Conservation (phyloP, 129 eudicot genomes). For the Tagetes erecta region DNA sequence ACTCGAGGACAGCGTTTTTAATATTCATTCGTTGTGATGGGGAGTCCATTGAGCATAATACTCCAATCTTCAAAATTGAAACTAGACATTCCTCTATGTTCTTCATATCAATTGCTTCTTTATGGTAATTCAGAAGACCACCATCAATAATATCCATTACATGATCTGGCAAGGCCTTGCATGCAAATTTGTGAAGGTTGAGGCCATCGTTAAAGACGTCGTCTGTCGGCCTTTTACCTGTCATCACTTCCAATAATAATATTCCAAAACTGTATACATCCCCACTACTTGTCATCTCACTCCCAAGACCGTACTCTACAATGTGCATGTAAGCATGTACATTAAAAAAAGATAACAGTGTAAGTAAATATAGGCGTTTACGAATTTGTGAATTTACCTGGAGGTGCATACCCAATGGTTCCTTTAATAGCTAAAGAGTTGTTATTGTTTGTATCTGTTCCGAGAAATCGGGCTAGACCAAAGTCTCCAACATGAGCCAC, state of each 20-base stretch:
- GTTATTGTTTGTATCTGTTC: conserved; percentile 4
- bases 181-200: conserved; percentile 25
- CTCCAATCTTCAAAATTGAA: conserved; percentile 31
- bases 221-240: conserved; percentile 39
- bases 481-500: conserved; percentile 31
- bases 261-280: conserved; percentile 47
- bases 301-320: conserved; percentile 47
- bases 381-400: conserved; percentile 28
- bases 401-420: conserved; percentile 41
- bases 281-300: conserved; percentile 36
- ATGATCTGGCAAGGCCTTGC: conserved; percentile 15
- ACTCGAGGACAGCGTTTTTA: conserved; percentile 17
- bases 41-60: conserved; percentile 30
- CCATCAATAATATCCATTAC: conserved; percentile 35
- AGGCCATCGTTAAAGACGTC: conserved; percentile 26
- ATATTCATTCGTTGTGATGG: conserved; percentile 40
- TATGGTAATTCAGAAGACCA: neutral
- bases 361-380: neutral
- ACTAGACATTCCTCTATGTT: conserved; percentile 25
- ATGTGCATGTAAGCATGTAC: neutral
- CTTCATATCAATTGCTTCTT: conserved; percentile 3
- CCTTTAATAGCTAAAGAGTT: conserved; percentile 36
- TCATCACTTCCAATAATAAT: conserved; percentile 37
- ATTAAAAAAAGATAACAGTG: neutral
- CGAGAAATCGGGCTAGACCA: conserved; percentile 27